Evolutionary conservation across 169 alveolate species (phyloP).

Genomic region (Cryptosporidium andersoni): DNA sequence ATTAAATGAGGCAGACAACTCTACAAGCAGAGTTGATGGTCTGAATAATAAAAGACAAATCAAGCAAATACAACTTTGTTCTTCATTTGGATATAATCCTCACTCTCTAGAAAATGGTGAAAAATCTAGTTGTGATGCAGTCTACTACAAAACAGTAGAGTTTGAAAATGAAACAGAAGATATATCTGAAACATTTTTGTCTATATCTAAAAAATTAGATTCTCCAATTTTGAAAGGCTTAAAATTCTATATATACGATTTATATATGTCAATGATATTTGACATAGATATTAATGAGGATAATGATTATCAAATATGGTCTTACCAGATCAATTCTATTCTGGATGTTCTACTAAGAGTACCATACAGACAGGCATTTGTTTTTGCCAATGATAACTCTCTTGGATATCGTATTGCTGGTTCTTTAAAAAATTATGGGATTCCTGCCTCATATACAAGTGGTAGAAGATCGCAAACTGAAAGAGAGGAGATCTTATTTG

Average conservation of each 20-base stretch:
- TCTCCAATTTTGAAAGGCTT: conserved; percentile 29
- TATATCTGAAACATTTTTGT: background rate
- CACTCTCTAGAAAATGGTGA: background rate
- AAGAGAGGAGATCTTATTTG: conserved; percentile 71
- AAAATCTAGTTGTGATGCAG: background rate
- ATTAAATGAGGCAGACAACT: background rate
- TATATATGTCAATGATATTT: background rate
- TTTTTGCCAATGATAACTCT: conserved; percentile 76
- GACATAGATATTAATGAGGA: background rate
- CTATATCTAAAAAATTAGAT: conserved; percentile 3
- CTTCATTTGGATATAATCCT: conserved; percentile 13
- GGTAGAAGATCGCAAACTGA: conserved; percentile 73
- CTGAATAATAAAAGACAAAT: background rate
- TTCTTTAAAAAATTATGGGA: conserved; percentile 61
- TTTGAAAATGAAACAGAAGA: background rate
- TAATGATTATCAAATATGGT: conserved; percentile 40
- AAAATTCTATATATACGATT: conserved; percentile 23
- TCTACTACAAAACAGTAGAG: conserved; percentile 4
- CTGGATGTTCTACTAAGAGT: conserved; percentile 40
- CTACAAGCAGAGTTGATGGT: background rate
- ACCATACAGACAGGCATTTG: conserved; percentile 72
- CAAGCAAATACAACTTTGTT: conserved; percentile 58
- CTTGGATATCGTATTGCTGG: conserved; percentile 61
- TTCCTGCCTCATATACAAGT: conserved; percentile 67
- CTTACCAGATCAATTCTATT: conserved; percentile 29